Evolutionary conservation across 2,329 filamentous ascomycete species (phyloP), one percentile per base, ranked within the genome.

Genomic region (Cladobotryum protrusum): DNA sequence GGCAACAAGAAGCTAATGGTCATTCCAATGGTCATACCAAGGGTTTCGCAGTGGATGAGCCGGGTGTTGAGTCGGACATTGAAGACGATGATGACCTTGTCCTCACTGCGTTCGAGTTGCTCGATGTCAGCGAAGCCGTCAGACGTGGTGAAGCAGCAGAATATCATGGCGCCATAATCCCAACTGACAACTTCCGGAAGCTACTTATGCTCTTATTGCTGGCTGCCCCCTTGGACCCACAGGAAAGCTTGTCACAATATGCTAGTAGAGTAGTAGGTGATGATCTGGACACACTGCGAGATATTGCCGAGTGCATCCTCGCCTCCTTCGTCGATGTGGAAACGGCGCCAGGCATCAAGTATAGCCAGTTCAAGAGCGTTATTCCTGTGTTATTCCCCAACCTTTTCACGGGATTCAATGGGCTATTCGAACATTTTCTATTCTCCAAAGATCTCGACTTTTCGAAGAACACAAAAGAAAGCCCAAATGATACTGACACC

Each of bases 371-470:
- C 67, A 76, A 78, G 61, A 68, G 70, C 5, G 74, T 85, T 32
- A 70, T 87, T 48, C 77, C 81, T 9, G 68, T 73, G 32, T 78
- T 78, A 42, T 74, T 85, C 47, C 85, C 85, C 1, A 82, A 81
- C 58, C 67, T 90, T 1, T 88, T 90, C 61, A 71, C 77, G 47
- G 82, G 84, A 0, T 77, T 89, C 54, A 81, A 79, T 54, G 75
- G 82, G 1, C 68, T 90, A 1, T 89, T 89, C 62, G 85, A 88
- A 56, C 83, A 85, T 61, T 89, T 90, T 57, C 74, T 89, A 20
- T 90, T 89, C 58, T 85, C 83, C 20, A 85, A 83, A 58, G 83
- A 84, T 55, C 71, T 89, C 18, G 81, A 87, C 57, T 77, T 87
- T 47, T 80, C 78, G 3, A 82, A 77, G 60, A 72, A 68, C 42